phyloP scores from a whole-genome alignment of 345 rosid species.

The Hypericum androsaemum region DNA sequence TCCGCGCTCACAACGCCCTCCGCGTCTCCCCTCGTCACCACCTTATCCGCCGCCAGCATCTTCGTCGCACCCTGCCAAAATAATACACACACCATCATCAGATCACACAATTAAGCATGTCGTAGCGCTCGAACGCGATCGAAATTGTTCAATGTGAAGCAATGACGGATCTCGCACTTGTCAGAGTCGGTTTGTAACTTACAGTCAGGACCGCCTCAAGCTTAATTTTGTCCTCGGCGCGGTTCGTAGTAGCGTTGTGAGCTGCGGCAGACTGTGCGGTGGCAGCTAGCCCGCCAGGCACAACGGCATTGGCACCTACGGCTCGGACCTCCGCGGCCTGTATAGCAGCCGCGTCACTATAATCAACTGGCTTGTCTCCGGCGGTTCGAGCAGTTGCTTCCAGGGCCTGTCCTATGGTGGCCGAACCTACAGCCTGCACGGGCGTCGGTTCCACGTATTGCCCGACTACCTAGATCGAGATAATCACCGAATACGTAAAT shows the following conservation, averaged over 20 bases:
- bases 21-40: slow-evolving; percentile 52
- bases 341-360: slow-evolving; percentile 62
- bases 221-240: slow-evolving; percentile 47
- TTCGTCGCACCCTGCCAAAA: slow-evolving; percentile 37
- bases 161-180: no score
- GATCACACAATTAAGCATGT: background rate
- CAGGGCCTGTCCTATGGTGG: slow-evolving; percentile 60
- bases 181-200: no score
- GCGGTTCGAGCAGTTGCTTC: slow-evolving; percentile 38
- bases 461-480: slow-evolving; percentile 33
- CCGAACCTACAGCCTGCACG: slow-evolving; percentile 8
- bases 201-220: slow-evolving; percentile 42
- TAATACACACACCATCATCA: background rate
- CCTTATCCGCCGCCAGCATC: slow-evolving; percentile 49
- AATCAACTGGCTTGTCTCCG: slow-evolving; percentile 46
- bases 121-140: no score
- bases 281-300: slow-evolving; percentile 51
- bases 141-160: no score
- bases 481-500: no score
- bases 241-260: slow-evolving; percentile 29
- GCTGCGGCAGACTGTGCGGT: slow-evolving; percentile 60
- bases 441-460: slow-evolving; percentile 40
- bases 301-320: slow-evolving; percentile 32
- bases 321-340: slow-evolving; percentile 70
- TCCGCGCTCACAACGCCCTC: slow-evolving; percentile 61